Percentiles rank a stretch among this genome's conserved stretches.
These are phyloP conservation scores for Termitomyces sp. DNA, from an alignment of 768 basidiomycete species.

Conservation along the genomic window DNA sequence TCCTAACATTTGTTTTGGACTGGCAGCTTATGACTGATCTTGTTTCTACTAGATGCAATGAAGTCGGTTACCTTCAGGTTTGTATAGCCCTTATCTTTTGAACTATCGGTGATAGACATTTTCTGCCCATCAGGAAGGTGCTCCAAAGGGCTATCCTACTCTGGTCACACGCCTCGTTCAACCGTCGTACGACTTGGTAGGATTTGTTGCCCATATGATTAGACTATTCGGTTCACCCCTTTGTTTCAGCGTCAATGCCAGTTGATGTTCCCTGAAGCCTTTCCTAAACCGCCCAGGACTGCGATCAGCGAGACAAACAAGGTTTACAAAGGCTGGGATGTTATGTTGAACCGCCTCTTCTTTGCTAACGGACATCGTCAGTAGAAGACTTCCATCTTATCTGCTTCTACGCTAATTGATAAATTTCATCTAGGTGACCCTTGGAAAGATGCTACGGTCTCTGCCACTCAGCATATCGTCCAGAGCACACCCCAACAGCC, in stretches of 20 bases:
- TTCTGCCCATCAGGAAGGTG: slow-evolving; percentile 31
- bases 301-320: slow-evolving; percentile 40
- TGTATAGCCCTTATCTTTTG: neutral
- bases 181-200: slow-evolving; percentile 51
- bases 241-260: slow-evolving; percentile 60
- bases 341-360: slow-evolving; percentile 54
- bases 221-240: neutral
- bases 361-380: slow-evolving; percentile 67
- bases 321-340: slow-evolving; percentile 61
- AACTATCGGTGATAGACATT: neutral
- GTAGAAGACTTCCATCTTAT: slow-evolving; percentile 20
- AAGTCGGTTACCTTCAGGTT: slow-evolving; percentile 60
- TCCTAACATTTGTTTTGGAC: neutral
- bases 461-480: slow-evolving; percentile 45
- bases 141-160: slow-evolving; percentile 34
- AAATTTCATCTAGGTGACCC: slow-evolving; percentile 51
- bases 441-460: slow-evolving; percentile 68
- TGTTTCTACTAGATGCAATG: slow-evolving; percentile 55
- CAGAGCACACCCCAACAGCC: slow-evolving; percentile 51
- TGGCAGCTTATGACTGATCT: slow-evolving; percentile 1
- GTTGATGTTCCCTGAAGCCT: slow-evolving; percentile 61
- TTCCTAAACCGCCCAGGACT: slow-evolving; percentile 42
- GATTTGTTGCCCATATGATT: slow-evolving; percentile 3
- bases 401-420: neutral
- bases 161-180: slow-evolving; percentile 55